These are phyloP conservation scores for Dalechampia spathulata DNA, from an alignment of 441 rosid genomes.

Conservation along the genomic window DNA sequence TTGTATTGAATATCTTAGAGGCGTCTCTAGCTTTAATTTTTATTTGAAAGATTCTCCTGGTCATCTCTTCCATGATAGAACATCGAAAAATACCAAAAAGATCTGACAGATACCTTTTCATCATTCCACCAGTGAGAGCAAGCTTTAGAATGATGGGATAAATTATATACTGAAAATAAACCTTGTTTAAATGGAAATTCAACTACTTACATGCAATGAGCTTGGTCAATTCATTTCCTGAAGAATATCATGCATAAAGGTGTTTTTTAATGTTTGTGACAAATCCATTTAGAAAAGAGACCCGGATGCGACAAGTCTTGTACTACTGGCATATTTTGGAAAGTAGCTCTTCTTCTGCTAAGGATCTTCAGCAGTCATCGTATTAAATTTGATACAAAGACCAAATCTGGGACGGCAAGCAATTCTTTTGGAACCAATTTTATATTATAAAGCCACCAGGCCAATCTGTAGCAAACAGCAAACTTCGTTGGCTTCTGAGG, in stretches of 20 bases:
- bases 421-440: constrained; percentile 12
- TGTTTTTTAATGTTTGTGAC: neutral
- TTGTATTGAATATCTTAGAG: constrained; percentile 17
- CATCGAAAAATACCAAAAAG: neutral
- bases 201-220: no score
- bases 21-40: constrained; percentile 22
- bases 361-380: constrained; percentile 12
- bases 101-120: no score
- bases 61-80: constrained; percentile 7
- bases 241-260: neutral
- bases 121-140: no score
- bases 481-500: neutral
- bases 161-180: no score
- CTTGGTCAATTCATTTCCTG: no score
- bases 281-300: constrained; percentile 4
- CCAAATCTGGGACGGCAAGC: constrained; percentile 27
- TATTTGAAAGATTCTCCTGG: constrained; percentile 12
- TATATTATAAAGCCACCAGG: constrained; percentile 8
- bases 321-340: constrained; percentile 5
- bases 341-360: constrained; percentile 8
- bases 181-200: no score
- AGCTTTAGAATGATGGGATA: no score
- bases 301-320: constrained; percentile 13
- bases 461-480: constrained; percentile 10
- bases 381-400: constrained; percentile 18